Evolutionary conservation across 2,329 filamentous ascomycete genomes (phyloP), one percentile per base, ranked within the genome.

Genomic region (Aureobasidium sp.): DNA sequence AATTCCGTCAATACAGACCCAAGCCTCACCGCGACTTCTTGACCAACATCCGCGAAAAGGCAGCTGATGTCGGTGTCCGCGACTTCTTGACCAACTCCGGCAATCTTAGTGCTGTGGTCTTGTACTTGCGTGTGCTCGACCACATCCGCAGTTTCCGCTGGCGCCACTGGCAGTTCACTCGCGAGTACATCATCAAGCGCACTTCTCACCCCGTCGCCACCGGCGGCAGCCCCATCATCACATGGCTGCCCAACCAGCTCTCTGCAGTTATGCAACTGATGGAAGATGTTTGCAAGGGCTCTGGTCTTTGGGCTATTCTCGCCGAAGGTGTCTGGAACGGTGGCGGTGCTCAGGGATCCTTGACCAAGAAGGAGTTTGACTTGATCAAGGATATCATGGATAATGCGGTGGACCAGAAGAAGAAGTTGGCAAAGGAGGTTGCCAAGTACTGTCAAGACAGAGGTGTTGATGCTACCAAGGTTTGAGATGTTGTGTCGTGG

Each of bases 1-100:
- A 97, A 74, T 97, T 97, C 80, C 84, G 92, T 65, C 82, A 88
- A 71, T 97, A 97, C 75, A 84, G 93, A 0, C 93, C 93, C 3
- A 89, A 88, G 60, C 93, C 95, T 69, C 93, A 97, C 74, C 86
- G 92, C 46, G 84, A 87, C 67, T 97, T 97, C 74, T 81, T 97
- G 37, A 82, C 85, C 65, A 87, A 87, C 71, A 88, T 96, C 26
- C 78, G 79, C 47, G 76, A 78, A 44, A 77, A 77, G 47, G 76
- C 83, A 1, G 76, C 79, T 56, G 64, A 80, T 36, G 71, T 84
- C 1, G 80, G 81, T 9, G 75, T 89, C 17, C 83, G 84, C 66
- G 78, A 78, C 6, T 90, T 83, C 69, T 86, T 70, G 15, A 66
- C 66, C 39, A 61, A 64, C 12, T 63, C 68, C 8, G 63, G 70